These are phyloP conservation scores for Vitis rotundifolia DNA, from an alignment of 164 flowering plant species.

Conservation along the genomic window DNA sequence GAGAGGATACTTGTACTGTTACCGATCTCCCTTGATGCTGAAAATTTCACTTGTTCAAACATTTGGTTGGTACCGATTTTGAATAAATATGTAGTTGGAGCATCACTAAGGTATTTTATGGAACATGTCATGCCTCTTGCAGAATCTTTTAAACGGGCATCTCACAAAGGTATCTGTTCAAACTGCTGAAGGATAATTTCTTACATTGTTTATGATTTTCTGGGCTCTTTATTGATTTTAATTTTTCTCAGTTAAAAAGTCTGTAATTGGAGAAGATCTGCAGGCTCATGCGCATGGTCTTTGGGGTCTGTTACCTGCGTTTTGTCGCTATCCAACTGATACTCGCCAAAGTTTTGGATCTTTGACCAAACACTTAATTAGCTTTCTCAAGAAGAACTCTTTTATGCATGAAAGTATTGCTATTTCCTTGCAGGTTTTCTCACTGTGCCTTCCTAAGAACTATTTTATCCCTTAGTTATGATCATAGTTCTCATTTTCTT, in stretches of 20 bases:
- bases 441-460: not conserved
- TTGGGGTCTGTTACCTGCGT: conserved; percentile 76
- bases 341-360: conserved; percentile 39
- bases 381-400: conserved; percentile 51
- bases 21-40: conserved; percentile 57
- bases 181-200: not conserved
- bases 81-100: conserved; percentile 58
- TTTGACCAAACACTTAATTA: conserved; percentile 44
- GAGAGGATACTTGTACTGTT: conserved; percentile 62
- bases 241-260: conserved; percentile 51
- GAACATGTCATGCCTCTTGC: conserved; percentile 80
- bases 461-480: not conserved
- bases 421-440: conserved; percentile 60
- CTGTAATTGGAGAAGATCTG: conserved; percentile 45
- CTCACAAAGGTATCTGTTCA: conserved; percentile 52
- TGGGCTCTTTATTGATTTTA: conserved; percentile 3
- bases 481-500: not conserved
- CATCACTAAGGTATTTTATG: conserved; percentile 69
- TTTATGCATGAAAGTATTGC: conserved; percentile 56
- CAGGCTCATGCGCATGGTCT: conserved; percentile 56
- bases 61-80: conserved; percentile 86
- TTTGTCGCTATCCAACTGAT: conserved; percentile 75
- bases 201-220: not conserved
- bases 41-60: conserved; percentile 54
- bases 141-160: conserved; percentile 50